phyloP scores from a whole-genome alignment of 2,329 filamentous ascomycete species.

The Endocalyx cinctus region DNA sequence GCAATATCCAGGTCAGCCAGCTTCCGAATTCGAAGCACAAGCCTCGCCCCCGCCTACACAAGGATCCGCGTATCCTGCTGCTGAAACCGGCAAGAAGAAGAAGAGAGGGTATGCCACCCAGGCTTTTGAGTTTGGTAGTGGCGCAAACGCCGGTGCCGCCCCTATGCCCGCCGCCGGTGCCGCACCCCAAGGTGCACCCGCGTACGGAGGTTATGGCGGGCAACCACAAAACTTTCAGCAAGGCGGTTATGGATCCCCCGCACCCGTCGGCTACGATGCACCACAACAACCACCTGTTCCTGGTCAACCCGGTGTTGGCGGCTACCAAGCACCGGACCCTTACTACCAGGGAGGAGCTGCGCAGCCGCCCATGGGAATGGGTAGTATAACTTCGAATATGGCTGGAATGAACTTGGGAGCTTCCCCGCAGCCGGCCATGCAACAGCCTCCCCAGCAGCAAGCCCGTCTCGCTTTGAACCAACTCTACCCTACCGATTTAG shows the following conservation, averaged over 20 bases:
- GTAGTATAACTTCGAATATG: slow-evolving; percentile 78
- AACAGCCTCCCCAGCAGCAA: slow-evolving; percentile 44
- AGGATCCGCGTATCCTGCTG: slow-evolving; percentile 23
- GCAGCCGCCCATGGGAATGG: slow-evolving; percentile 46
- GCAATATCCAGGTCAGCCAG: slow-evolving; percentile 34
- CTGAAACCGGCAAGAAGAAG: slow-evolving; percentile 67
- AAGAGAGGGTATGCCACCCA: slow-evolving; percentile 92
- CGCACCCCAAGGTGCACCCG: slow-evolving; percentile 34
- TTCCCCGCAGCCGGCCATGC: slow-evolving; percentile 46
- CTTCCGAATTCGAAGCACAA: slow-evolving; percentile 33
- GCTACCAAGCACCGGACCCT: slow-evolving; percentile 64
- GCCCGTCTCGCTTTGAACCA: slow-evolving; percentile 67
- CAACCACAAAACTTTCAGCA: slow-evolving; percentile 36
- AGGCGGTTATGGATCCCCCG: slow-evolving; percentile 24
- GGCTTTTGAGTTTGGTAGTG: slow-evolving; percentile 87
- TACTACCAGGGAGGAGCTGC: slow-evolving; percentile 57
- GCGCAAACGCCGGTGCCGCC: slow-evolving; percentile 60
- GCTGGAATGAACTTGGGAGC: slow-evolving; percentile 77
- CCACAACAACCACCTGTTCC: slow-evolving; percentile 34
- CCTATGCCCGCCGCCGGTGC: slow-evolving; percentile 32
- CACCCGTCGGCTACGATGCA: slow-evolving; percentile 35
- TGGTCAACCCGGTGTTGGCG: slow-evolving; percentile 45
- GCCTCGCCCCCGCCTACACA: slow-evolving; percentile 30
- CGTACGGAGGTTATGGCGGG: slow-evolving; percentile 56
- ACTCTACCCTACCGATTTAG: slow-evolving; percentile 85